Evolutionary conservation across 805 yeast species (phyloP), one percentile per base, ranked within the genome.

Genomic region (Candida easanensis): DNA sequence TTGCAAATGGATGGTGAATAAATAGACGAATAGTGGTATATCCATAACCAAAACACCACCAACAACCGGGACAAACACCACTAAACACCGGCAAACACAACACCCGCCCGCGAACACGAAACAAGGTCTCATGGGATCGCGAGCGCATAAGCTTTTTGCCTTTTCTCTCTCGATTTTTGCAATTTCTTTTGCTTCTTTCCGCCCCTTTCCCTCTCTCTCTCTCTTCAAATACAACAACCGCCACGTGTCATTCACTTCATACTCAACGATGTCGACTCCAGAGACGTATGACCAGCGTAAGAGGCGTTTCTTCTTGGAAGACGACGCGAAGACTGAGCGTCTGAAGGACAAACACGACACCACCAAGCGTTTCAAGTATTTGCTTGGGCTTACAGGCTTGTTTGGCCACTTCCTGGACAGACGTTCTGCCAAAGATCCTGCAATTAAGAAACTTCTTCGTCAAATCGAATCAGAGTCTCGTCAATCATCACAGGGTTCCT

Each of bases 391-490:
- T 32, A 88, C 97, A 0, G 95, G 87, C 50, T 69, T 91, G 44
- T 90, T 90, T 62, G 80, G 95, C 32, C 90, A 89, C 60, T 90
- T 90, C 63, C 86, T 90, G 48, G 86, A 88, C 51, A 73, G 85
- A 34, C 79, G 84, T 50, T 87, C 95, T 11, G 76, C 88, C 40
- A 84, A 83, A 58, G 96, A 89, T 59, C 80, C 83, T 22, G 72
- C 74, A 31, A 78, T 90, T 57, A 80, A 79, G 60, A 77, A 76
- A 50, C 52, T 82, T 28, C 67, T 85, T 43, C 72, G 76, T 51
- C 75, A 73, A 38, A 68, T 80, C 21, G 89, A 84, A 52, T 64
- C 66, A 20, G 71, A 77, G 46, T 61, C 64, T 22, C 71, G 71
- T 30, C 41, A 38, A 32, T 5, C 38, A n/a, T n/a, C 34, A 8